Evolutionary conservation across 2,329 filamentous ascomycete species (phyloP), one percentile per base, ranked within the genome.

Genomic region (Fusarium mexicanum): DNA sequence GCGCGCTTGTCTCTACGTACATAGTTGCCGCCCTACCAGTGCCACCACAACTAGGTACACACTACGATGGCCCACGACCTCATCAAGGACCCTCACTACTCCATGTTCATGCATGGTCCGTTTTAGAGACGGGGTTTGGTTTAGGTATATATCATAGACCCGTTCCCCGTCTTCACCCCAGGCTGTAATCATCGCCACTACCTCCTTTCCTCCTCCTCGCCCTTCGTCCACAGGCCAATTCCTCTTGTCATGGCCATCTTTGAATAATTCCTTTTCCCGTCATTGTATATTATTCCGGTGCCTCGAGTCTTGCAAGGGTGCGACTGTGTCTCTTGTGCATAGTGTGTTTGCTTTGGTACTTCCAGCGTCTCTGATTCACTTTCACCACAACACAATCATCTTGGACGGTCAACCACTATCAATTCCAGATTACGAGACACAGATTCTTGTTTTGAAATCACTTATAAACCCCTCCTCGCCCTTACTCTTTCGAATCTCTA

Each of bases 141-240:
- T 71, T 74, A 74, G 73, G 76, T 86, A 86, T 86, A 87, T 87
- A 87, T 86, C 83, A 81, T 81, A 82, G 81, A 80, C 80, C 82
- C 78, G 79, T 82, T 82, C 82, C 81, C 81, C 79, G 79, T 74
- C 78, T 77, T 79, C 75, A 76, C 79, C 78, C 70, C 68, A 69
- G 55, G 66, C 70, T 64, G 55, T 65, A 76, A 75, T 76, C 77
- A 76, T 79, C 69, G 76, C 69, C 71, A 76, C 72, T 76, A 75
- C 75, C 72, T 75, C 70, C 68, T 77, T 74, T 72, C 67, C 73
- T 74, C 74, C 72, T 74, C 73, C 68, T 71, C 66, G 67, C 67
- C 72, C 73, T 70, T 76, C 68, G 74, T 61, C 48, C 33, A 74
- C 65, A 71, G 67, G 73, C 71, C 74, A 73, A 72, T 75, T 79